Percentiles rank a stretch among this genome's conserved stretches.
These are phyloP conservation scores for Teratosphaeria gauchensis DNA, from an alignment of 2,329 filamentous ascomycete species.

Conservation along the genomic window DNA sequence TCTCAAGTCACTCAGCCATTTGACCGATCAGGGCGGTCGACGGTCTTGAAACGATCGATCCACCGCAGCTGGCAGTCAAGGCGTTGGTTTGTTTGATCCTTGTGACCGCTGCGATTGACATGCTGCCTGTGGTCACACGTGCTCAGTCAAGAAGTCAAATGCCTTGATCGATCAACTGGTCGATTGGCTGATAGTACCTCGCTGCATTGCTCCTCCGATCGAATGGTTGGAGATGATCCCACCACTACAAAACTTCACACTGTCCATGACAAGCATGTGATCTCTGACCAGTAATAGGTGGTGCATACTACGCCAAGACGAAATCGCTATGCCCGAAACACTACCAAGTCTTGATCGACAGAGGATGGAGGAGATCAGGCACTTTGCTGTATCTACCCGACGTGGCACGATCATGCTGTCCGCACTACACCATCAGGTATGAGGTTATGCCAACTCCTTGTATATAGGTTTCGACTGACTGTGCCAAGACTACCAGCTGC, in stretches of 20 bases:
- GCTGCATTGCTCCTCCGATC: neutral
- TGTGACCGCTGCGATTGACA: too few species aligned
- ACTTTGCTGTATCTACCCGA: conserved; percentile 69
- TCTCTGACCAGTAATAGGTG: conserved; percentile 42
- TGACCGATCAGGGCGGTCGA: too few species aligned
- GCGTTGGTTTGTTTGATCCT: too few species aligned
- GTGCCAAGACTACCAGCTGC: conserved; percentile 51
- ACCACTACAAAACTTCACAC: too few species aligned
- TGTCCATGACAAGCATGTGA: neutral
- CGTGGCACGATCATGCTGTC: conserved; percentile 73
- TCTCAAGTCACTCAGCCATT: neutral
- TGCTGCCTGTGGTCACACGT: too few species aligned
- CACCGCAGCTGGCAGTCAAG: too few species aligned
- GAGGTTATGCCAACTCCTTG: neutral
- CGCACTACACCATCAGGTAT: conserved; percentile 70
- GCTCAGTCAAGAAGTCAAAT: too few species aligned
- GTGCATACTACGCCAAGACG: conserved; percentile 60
- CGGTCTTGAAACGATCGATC: too few species aligned
- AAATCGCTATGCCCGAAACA: conserved; percentile 52
- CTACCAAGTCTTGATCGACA: conserved; percentile 63
- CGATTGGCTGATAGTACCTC: too few species aligned
- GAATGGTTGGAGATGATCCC: too few species aligned
- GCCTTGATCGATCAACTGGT: too few species aligned
- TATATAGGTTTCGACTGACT: neutral
- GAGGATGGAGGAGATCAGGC: conserved; percentile 61